Evolutionary conservation across 1,284 basidiomycete species (phyloP), one percentile per base, ranked within the genome.

Genomic region (Porogramme epimiltina): DNA sequence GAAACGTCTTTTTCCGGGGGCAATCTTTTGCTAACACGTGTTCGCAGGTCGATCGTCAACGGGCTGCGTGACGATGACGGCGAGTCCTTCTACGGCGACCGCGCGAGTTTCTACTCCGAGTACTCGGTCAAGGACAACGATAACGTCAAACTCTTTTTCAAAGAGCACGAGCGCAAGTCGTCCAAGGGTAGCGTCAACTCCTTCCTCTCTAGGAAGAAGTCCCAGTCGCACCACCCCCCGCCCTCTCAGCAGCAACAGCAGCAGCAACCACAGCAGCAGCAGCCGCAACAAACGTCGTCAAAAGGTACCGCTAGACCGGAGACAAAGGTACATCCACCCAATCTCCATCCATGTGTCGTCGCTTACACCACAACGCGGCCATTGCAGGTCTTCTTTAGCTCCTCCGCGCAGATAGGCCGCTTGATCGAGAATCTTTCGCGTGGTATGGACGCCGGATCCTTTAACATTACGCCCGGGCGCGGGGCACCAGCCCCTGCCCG

Each of bases 341-440:
- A 44, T 40, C 40, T 38, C 23, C 20, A 31, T 49, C 16, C 18
- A 16, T 39, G 51, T 40, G 8, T 19, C 45, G 23, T 16, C 22
- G 41, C 48, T 41, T 40, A 52, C n/a, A n/a, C n/a, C n/a, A n/a
- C n/a, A n/a, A n/a, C 38, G 39, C 50, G 47, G 37, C 44, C 53
- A 28, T 52, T 37, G 48, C 66, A 92, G 89, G 84, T 92, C 64
- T 91, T 86, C 73, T 89, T 88, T 72, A 89, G 85, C 60, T 82
- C 87, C 19, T 77, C 86, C 25, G 79, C 82, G 33, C 85, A 91
- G 56, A 91, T 92, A 65, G 88, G 86, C 41, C 87, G 84, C 56
- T 76, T 92, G 51, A 89, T 92, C 54, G 89, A 92, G 64, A 83
- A 75, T 62, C 79, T 92, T 62, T 90, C 89, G 45, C 83, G 83